Evolutionary conservation across 352 stramenopile species (phyloP), one percentile per base, ranked within the genome.

Genomic region (Aphanomyces invadans): DNA sequence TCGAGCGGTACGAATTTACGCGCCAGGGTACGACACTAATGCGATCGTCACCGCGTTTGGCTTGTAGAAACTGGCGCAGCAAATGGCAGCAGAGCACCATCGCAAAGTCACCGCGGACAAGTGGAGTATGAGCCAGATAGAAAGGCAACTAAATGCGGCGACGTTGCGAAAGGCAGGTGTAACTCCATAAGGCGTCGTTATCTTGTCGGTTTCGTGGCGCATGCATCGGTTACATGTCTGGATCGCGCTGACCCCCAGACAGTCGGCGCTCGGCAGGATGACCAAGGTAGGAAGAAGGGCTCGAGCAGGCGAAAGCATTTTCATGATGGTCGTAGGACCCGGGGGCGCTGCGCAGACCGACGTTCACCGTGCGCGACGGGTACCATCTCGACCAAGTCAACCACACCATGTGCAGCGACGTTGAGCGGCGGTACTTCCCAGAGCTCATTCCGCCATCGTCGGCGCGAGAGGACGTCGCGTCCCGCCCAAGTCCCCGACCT

Each of bases 351-450:
- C 44, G 4, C 4, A 21, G 25, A 36, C 15, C 60, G 15, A 67
- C 42, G 2, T 67, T 67, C 26, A 67, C 39, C 17, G 42, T 67
- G 23, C 60, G 60, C 19, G 60, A 67, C 57, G 60, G 60, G 2
- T 67, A 57, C 29, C 60, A 67, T 45, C 32, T 67, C 5, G 38
- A 23, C 7, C n/a, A 44, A 25, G 1, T 67, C 17, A 67, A 67
- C 28, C 3, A 3, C 17, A 31, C 25, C 12, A 42, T 45, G 11
- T 25, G n/a, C 9, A 28, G 9, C 10, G 21, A 59, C 3, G 39
- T 67, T 33, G 60, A 67, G 12, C n/a, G 29, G n/a, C 21, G 17
- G 15, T 44, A 23, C 32, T 67, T 59, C 23, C 60, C 60, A 23
- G 60, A 67, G 23, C 46, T 67, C 4, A 7, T 57, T 19, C 39